Evolutionary conservation across 441 rosid species (phyloP).

Genomic region (Arabidopsis hybrid): DNA sequence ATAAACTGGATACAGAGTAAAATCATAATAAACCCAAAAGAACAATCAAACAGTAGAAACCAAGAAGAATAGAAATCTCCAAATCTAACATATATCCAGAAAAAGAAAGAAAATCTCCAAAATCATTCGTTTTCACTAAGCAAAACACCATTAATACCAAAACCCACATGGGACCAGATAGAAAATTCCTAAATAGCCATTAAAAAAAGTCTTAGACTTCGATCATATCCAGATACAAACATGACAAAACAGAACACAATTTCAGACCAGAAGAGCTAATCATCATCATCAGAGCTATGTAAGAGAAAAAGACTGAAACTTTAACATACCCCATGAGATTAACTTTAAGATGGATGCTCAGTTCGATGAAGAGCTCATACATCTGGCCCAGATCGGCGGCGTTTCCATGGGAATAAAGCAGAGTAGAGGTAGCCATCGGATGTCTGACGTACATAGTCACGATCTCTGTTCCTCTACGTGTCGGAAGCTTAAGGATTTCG

Average conservation of each 20-base stretch:
- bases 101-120: not conserved
- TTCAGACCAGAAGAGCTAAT: not conserved
- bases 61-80: not conserved
- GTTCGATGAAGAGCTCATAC: constrained; percentile 96
- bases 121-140: not conserved
- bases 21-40: constrained; percentile 4
- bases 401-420: constrained; percentile 96
- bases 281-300: not conserved
- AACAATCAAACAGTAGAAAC: constrained; percentile 29
- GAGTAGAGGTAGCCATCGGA: constrained; percentile 89
- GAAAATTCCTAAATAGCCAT: not conserved
- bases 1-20: not conserved
- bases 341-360: constrained; percentile 90
- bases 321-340: constrained; percentile 88
- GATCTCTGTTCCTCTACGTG: constrained; percentile 82
- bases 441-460: constrained; percentile 86
- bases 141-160: not conserved
- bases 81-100: not conserved
- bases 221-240: constrained; percentile 32
- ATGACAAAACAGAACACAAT: constrained; percentile 27
- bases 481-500: constrained; percentile 78
- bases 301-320: constrained; percentile 20
- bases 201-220: not conserved
- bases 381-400: constrained; percentile 99
- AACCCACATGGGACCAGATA: constrained; percentile 3